A percentile compares a stretch with the other conserved stretches of the same genome.
phyloP scores from a whole-genome alignment of 2,329 filamentous ascomycete species.

The Aspergillus sp. region DNA sequence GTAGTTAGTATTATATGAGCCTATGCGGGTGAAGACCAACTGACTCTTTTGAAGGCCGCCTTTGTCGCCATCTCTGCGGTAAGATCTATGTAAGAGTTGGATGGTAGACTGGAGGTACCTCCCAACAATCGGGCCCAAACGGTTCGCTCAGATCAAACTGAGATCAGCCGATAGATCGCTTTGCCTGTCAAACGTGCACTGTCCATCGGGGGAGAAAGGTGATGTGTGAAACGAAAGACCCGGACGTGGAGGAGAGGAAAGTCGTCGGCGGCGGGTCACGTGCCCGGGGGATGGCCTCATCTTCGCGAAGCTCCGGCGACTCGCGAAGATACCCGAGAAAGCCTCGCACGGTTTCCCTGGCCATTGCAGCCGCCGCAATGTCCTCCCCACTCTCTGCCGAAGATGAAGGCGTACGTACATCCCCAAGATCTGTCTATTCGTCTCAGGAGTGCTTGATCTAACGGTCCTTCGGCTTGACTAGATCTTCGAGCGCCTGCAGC shows the following conservation, averaged over 20 bases:
- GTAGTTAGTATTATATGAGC: constrained; percentile 8
- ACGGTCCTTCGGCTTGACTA: constrained; percentile 18
- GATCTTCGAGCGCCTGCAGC: constrained; percentile 39
- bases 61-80: constrained; percentile 63
- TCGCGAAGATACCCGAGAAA: constrained; percentile 15
- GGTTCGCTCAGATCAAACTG: no score
- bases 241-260: not conserved
- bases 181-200: no score
- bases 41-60: constrained; percentile 69
- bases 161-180: no score
- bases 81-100: not conserved
- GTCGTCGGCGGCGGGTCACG: constrained; percentile 18
- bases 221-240: not conserved
- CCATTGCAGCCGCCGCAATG: constrained; percentile 42
- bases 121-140: not conserved
- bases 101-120: not conserved
- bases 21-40: constrained; percentile 22
- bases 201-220: no score
- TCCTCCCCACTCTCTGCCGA: constrained; percentile 41
- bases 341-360: constrained; percentile 17
- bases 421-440: not conserved
- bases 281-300: constrained; percentile 18
- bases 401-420: constrained; percentile 39
- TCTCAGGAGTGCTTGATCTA: not conserved
- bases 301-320: constrained; percentile 16